These are phyloP conservation scores for Mychonastes homosphaera DNA, from an alignment of 139 green algal species.

Conservation along the genomic window DNA sequence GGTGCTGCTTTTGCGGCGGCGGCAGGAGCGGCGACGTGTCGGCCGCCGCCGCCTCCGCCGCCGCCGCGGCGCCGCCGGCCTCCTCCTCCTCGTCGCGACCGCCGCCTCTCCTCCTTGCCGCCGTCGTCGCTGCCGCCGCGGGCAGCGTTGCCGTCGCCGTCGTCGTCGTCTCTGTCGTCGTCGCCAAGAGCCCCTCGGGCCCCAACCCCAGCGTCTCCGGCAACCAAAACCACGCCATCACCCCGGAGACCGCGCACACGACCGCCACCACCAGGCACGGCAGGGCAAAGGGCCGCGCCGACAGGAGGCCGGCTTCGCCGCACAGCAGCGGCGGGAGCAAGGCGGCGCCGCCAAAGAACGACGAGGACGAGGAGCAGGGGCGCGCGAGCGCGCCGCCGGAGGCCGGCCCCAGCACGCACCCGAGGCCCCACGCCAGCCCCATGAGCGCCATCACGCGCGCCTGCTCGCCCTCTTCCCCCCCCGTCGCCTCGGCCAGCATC, in stretches of 20 bases:
- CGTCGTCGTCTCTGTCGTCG: no score
- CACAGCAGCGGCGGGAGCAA: slow-evolving; percentile 14
- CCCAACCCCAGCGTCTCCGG: slow-evolving; percentile 55
- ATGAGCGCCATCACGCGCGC: slow-evolving; percentile 24
- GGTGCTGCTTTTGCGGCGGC: no score
- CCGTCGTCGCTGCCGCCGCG: no score
- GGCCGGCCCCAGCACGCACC: slow-evolving; percentile 27
- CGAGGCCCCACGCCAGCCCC: slow-evolving; percentile 31
- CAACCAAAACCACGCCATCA: slow-evolving; percentile 31
- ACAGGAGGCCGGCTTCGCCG: background rate
- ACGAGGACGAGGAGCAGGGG: no score
- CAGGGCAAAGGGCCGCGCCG: slow-evolving; percentile 53
- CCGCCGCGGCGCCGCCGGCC: no score
- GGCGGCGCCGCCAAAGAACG: no score
- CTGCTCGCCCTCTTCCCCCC: background rate
- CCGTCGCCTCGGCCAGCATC: background rate
- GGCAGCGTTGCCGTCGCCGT: no score
- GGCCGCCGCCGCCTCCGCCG: no score
- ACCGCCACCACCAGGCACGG: slow-evolving; percentile 37
- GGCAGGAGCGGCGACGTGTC: no score
- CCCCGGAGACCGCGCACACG: slow-evolving; percentile 17
- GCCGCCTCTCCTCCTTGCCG: no score
- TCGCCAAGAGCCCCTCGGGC: no score
- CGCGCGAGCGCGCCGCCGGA: slow-evolving; percentile 23
- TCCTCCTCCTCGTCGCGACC: no score